phyloP scores from a whole-genome alignment of 129 eudicot species.

The Glebionis coronaria region DNA sequence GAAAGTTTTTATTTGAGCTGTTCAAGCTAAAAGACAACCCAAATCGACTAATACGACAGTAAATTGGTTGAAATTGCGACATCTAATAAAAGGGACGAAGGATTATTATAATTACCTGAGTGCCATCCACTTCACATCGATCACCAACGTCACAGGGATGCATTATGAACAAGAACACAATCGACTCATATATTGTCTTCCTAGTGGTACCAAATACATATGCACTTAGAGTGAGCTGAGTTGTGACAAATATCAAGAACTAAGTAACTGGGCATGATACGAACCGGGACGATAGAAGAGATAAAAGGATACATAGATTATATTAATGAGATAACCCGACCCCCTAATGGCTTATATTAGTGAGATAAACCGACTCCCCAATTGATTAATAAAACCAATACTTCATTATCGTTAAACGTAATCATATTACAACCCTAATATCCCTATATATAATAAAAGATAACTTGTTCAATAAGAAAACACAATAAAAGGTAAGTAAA shows the following conservation, averaged over 20 bases:
- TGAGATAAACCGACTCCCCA: too few relatives aligned
- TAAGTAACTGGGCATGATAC: conserved; percentile 9
- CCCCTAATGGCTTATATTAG: too few relatives aligned
- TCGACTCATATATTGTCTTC: conserved; percentile 11
- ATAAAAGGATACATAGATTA: too few relatives aligned
- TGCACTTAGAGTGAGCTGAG: conserved; percentile 10
- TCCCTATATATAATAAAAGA: too few relatives aligned
- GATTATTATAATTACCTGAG: conserved; percentile 1
- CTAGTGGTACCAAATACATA: conserved; percentile 13
- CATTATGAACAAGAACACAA: conserved; percentile 10
- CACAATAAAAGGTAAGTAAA: too few relatives aligned
- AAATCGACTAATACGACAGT: neutral
- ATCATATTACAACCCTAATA: too few relatives aligned
- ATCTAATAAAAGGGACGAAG: neutral
- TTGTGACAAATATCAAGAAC: conserved; percentile 20
- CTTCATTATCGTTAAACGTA: too few relatives aligned
- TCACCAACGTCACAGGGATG: conserved; percentile 22
- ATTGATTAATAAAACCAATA: too few relatives aligned
- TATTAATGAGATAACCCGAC: too few relatives aligned
- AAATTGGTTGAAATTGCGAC: neutral
- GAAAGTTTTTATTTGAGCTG: neutral
- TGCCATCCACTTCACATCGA: conserved; percentile 25
- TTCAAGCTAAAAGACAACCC: neutral
- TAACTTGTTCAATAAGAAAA: too few relatives aligned
- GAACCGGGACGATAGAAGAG: too few relatives aligned